Evolutionary conservation across 345 rosid species (phyloP), one percentile per base, ranked within the genome.

Genomic region (Sisymbrium irio): DNA sequence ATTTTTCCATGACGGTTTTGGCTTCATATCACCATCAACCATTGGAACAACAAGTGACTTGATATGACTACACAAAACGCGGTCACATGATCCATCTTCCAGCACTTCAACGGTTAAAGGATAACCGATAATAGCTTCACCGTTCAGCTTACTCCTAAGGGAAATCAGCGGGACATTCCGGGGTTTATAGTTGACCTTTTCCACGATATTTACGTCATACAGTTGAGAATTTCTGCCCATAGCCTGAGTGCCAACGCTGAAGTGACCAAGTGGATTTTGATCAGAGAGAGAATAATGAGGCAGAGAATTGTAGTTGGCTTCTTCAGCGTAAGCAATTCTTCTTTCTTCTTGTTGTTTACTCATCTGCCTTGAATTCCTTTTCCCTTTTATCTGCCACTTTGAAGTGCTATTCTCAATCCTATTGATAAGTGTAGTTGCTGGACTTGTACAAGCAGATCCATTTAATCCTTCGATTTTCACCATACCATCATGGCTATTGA

Each of bases 381-480:
- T 95, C 77, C 99, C 90, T 83, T 95, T 95, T 27, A 73, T 69
- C 83, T 82, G 97, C 99, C 99, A 95, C 76, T 84, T 86, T 27
- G 98, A 85, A 53, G 85, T 76, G 65, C 67, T 87, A 69, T 72
- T 83, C 85, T 86, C 93, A 62, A 83, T 78, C 65, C 84, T 80
- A 77, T 65, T 60, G 41, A 39, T 25, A 25, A 20, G 56, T 33
- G 40, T 73, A 66, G 72, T 25, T 59, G 40, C 41, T 59, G 69
- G 77, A 42, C 68, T 72, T 22, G 42, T 58, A 57, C 56, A 30
- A 19, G 37, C 55, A 64, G 50, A 51, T 39, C 56, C 62, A 58
- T 77, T 71, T 20, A 63, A 39, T 57, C 40, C 55, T 20, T 81
- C 87, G 4, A 47, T 80, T 72, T 78, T 82, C 74, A 85, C 65